Evolutionary conservation across 495 filamentous ascomycete genomes (phyloP).

Genomic region (Aspergillus coremiiformis): DNA sequence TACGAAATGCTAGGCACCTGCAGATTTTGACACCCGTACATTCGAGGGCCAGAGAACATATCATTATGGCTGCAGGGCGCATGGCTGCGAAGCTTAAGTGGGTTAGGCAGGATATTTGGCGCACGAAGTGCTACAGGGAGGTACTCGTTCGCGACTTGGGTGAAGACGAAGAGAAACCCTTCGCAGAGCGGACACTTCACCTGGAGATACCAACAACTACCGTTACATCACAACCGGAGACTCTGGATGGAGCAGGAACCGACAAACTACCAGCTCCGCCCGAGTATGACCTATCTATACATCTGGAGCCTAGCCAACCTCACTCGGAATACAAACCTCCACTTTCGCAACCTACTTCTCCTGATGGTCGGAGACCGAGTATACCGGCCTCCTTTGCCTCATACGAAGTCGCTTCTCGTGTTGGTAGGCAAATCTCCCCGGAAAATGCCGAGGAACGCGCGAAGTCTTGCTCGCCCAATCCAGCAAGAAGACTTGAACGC

Average conservation of each 20-base stretch:
- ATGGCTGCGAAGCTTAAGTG: conserved; percentile 88
- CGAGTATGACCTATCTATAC: conserved; percentile 2
- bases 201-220: conserved; percentile 14
- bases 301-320: not conserved
- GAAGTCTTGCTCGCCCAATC: conserved; percentile 22
- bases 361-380: conserved; percentile 32
- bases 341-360: conserved; percentile 15
- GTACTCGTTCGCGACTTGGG: conserved; percentile 78
- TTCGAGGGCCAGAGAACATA: conserved; percentile 73
- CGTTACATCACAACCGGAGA: not conserved
- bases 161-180: conserved; percentile 42
- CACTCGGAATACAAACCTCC: conserved; percentile 9
- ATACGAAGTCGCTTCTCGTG: conserved; percentile 18
- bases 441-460: conserved; percentile 23
- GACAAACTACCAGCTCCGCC: conserved; percentile 13
- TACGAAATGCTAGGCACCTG: conserved; percentile 89
- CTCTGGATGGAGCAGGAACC: not conserved
- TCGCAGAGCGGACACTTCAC: conserved; percentile 17
- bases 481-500: conserved; percentile 23
- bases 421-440: conserved; percentile 27
- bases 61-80: conserved; percentile 75
- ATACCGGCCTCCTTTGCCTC: conserved; percentile 30
- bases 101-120: conserved; percentile 90
- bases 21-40: conserved; percentile 84
- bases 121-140: conserved; percentile 81